Evolutionary conservation across 2,329 filamentous ascomycete genomes (phyloP), one percentile per base, ranked within the genome.

Genomic region (Catunica adiposa): DNA sequence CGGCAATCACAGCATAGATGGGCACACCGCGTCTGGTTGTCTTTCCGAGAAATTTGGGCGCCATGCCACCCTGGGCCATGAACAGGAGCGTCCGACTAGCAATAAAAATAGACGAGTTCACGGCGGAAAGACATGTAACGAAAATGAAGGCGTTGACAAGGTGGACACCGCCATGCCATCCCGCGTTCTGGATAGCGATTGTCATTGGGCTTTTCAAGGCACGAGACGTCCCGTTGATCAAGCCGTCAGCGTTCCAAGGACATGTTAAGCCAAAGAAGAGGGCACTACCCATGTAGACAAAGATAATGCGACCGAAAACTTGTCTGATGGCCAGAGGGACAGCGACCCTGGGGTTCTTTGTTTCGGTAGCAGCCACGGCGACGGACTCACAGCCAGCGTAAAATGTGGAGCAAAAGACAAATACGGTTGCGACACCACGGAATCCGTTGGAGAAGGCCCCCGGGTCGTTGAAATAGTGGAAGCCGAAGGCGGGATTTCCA

Each of bases 91-190:
- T 89, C 22, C 86, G 78, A 2, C 82, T 85, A 47, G 80, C 80
- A 61, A 89, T 86, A 65, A 89, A 89, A 59, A 89, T 83, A 7
- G 82, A 84, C 54, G 78, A 81, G 67, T 89, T 89, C 61, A 83
- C 77, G 17, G 84, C 83, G 0, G 76, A 82, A 38, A 87, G 71
- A 56, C 84, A 84, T 11, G 84, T 86, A 7, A 86, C 70, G 53
- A 89, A 75, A 62, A 87, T 86, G 63, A 87, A 83, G 40, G 80
- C 83, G 61, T 89, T 89, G 69, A 89, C 84, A 1, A 89, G 74
- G 63, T 89, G 80, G 1, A 84, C 82, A 55, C 83, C 85, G 25
- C 77, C 79, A 55, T 83, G 67, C 77, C 83, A 89, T 1, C 84
- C 84, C 1, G 84, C 85, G 58, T 79, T 86, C 59, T 83, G 78